Base-by-base conservation (phyloP, 2,329 filamentous ascomycete species). In the Phyllosticta capitalensis region DNA sequence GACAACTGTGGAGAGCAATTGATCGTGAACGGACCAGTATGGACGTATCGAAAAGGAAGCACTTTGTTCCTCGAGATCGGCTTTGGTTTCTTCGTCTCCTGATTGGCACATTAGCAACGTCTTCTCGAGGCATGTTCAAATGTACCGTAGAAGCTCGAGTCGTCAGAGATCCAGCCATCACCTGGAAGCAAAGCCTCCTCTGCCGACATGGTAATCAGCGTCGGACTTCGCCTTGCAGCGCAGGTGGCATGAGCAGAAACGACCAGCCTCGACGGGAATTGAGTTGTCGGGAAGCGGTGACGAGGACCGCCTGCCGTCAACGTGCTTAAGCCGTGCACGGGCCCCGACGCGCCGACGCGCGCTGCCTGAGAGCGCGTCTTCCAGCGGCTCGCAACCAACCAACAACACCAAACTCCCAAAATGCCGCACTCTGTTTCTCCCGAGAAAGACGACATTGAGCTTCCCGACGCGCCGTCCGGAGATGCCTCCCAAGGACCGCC, bases 371-470 rank as follows among this genome's bases (percentile, higher is more conserved):
- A 20, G 49, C 56, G 56, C 56, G 56, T 54, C 52, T 54, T 54
- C 56, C 57, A 45, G n/a, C 19, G 19, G 20, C 52, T 22, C 19
- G 52, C 45, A 26, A 45, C 28, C 48, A 12, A n/a, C 19, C 14
- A 57, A n/a, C 58, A 33, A 28, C 50, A 50, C 2, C 10, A 26
- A 50, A 24, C 17, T n/a, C 17, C 14, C 63, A 66, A 57, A 38
- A 79, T 79, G 77, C 77, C 77, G 60, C 77, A 79, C 67, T 75
- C 76, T 33, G 61, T 74, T 28, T 76, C 77, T 1, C 70, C 74
- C 20, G 67, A 72, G 28, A 71, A 73, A 51, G 74, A 74, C 4
- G 75, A 74, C 26, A 65, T 74, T 2, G 66, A 66, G 3, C 65
- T 75, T 12, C 74, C 77, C n/a, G 77, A 79, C 61, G 72, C 70